Evolutionary conservation across 2,329 filamentous ascomycete genomes (phyloP).

Genomic region (Diplodia intermedia): DNA sequence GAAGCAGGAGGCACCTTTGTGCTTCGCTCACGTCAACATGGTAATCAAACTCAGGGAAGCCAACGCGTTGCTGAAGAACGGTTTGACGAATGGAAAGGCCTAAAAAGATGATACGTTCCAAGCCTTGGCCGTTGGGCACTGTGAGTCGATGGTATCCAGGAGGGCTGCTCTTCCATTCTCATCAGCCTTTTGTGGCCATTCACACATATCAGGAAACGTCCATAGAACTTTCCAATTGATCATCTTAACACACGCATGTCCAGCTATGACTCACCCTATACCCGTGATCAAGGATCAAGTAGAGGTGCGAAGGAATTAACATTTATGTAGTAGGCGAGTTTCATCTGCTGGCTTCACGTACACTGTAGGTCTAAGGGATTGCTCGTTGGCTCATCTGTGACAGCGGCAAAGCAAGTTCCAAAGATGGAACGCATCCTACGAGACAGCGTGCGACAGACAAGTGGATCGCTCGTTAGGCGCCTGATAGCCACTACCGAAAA

Average conservation of each 20-base stretch:
- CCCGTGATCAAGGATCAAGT: background rate
- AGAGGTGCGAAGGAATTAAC: background rate
- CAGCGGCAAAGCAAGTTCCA: background rate
- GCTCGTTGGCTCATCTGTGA: background rate
- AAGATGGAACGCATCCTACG: background rate
- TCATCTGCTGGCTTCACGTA: background rate
- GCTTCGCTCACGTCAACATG: constrained; percentile 34
- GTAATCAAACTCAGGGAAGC: constrained; percentile 34
- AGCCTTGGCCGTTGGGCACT: no score
- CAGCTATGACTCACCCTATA: background rate
- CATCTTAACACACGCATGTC: background rate
- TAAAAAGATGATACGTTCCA: background rate
- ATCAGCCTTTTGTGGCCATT: background rate
- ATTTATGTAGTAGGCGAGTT: background rate
- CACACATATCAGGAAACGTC: background rate
- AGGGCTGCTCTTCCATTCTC: background rate
- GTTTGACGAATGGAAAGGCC: constrained; percentile 7
- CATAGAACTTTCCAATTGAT: background rate
- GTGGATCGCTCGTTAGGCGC: background rate
- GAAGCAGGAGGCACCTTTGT: constrained; percentile 32
- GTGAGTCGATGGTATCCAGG: no score
- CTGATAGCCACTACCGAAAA: background rate
- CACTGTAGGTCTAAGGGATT: background rate
- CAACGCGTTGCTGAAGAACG: constrained; percentile 22
- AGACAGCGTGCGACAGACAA: background rate